These are phyloP conservation scores for Lathyrus sativus DNA, from an alignment of 306 rosid species.

Conservation along the genomic window DNA sequence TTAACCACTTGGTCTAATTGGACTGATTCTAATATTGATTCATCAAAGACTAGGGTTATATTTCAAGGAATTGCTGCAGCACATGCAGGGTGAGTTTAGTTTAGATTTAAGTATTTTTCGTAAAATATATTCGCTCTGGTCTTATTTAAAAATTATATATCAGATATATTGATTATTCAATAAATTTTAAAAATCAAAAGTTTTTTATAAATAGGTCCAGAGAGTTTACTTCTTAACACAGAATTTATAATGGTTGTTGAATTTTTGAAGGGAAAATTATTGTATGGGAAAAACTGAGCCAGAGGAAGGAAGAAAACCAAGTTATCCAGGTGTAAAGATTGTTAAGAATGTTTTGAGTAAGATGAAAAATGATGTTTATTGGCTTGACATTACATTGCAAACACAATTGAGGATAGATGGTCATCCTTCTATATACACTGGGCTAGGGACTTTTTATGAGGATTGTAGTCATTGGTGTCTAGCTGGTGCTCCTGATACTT, in stretches of 20 bases:
- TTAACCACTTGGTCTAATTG: constrained; percentile 73
- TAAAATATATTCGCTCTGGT: too few relatives aligned
- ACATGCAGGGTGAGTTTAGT: constrained; percentile 55
- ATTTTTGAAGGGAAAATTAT: constrained; percentile 34
- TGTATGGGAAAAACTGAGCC: constrained; percentile 51
- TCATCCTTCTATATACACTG: constrained; percentile 68
- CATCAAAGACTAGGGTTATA: constrained; percentile 60
- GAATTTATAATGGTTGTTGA: not conserved
- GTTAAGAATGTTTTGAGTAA: constrained; percentile 47
- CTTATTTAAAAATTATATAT: too few relatives aligned
- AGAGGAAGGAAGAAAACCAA: constrained; percentile 41
- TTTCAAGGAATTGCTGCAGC: constrained; percentile 76
- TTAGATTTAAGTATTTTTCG: not conserved
- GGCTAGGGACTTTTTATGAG: constrained; percentile 36
- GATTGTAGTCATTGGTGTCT: constrained; percentile 88
- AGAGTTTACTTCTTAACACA: too few relatives aligned
- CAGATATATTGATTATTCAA: too few relatives aligned
- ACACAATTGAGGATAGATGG: constrained; percentile 76
- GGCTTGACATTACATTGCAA: constrained; percentile 64
- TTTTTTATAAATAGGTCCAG: too few relatives aligned
- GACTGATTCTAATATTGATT: constrained; percentile 64
- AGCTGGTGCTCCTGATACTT: constrained; percentile 67
- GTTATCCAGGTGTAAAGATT: constrained; percentile 50
- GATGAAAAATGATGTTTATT: constrained; percentile 48
- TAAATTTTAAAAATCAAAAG: too few relatives aligned